Base-by-base conservation (phyloP, 768 basidiomycete genomes). In the Tubosaeta sp. region DNA sequence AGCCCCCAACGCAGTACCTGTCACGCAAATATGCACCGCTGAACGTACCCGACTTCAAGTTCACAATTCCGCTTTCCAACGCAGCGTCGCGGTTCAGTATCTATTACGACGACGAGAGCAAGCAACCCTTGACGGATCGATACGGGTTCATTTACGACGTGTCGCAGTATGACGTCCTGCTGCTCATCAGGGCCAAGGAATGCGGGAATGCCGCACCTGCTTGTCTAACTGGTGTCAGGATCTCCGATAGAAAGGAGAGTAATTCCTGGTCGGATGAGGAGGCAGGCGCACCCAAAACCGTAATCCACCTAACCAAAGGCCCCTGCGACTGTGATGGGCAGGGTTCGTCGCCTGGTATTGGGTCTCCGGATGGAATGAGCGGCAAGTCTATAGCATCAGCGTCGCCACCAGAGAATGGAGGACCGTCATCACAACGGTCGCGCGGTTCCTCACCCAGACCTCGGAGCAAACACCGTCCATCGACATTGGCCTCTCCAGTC, bases 71-170 rank as follows among this genome's bases (percentile, higher is more conserved):
- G 3, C 82, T 69, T 60, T 63, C 76, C 0, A 77, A 80, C 53
- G 74, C 81, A 7, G 81, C 83, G 0, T 80, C 82, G 43, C 74
- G 77, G 37, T 81, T 79, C 58, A 76, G 71, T 16, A 69, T 76
- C 17, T 75, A 80, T 46, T 74, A 74, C 17, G 75, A 76, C 42
- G 79, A 81, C 33, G 74, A 76, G 57, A 76, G 71, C 51, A 76
- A 79, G 46, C 74, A 80, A 44, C 81, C 81, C 4, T 71, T 93
- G 51, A 91, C 91, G 17, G 93, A 95, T 55, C 83, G 91, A 6
- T 95, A 86, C 61, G 93, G 93, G 0, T 95, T 95, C 72, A 85
- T 94, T 68, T 94, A 94, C 53, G 91, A 93, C 58, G 79, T 92
- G 1, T 82, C 84, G 3, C 78, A 83, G 59, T 91, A 92, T 60